phyloP scores from a whole-genome alignment of 352 stramenopile species.

The Phytophthora capsici region DNA sequence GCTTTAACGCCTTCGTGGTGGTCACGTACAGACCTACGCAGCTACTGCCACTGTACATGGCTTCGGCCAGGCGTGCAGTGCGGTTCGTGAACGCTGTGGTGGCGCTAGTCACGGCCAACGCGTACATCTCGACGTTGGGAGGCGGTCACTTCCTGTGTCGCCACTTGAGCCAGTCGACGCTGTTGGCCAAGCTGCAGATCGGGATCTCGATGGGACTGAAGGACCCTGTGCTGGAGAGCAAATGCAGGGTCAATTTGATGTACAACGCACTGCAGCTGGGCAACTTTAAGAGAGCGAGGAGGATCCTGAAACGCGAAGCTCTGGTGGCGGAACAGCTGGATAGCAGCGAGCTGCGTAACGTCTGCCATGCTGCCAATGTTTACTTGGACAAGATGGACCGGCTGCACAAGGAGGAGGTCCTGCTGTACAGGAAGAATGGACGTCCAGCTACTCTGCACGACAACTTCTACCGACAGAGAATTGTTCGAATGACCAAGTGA shows the following conservation, averaged over 20 bases:
- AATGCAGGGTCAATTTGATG: slow-evolving; percentile 83
- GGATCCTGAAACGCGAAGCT: slow-evolving; percentile 58
- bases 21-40: slow-evolving; percentile 55
- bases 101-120: slow-evolving; percentile 81
- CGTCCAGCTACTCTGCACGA: slow-evolving; percentile 49
- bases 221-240: slow-evolving; percentile 80
- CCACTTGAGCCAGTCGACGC: slow-evolving; percentile 72
- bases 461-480: slow-evolving; percentile 85
- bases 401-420: slow-evolving; percentile 63
- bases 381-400: slow-evolving; percentile 74
- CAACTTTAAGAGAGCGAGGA: slow-evolving; percentile 60
- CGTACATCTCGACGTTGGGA: slow-evolving; percentile 85
- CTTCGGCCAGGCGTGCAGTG: slow-evolving; percentile 68
- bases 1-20: slow-evolving; percentile 28
- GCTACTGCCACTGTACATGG: slow-evolving; percentile 64
- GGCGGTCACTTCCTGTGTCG: slow-evolving; percentile 83
- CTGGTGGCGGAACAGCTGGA: slow-evolving; percentile 51
- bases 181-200: slow-evolving; percentile 83
- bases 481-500: slow-evolving; percentile 69
- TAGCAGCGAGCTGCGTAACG: slow-evolving; percentile 62
- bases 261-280: slow-evolving; percentile 82
- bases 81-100: slow-evolving; percentile 73
- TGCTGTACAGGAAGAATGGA: slow-evolving; percentile 36
- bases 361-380: slow-evolving; percentile 66
- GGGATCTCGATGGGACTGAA: slow-evolving; percentile 74